Evolutionary conservation across 108 stramenopile species (phyloP), one percentile per base, ranked within the genome.

Genomic region (Nitzschia sp.): DNA sequence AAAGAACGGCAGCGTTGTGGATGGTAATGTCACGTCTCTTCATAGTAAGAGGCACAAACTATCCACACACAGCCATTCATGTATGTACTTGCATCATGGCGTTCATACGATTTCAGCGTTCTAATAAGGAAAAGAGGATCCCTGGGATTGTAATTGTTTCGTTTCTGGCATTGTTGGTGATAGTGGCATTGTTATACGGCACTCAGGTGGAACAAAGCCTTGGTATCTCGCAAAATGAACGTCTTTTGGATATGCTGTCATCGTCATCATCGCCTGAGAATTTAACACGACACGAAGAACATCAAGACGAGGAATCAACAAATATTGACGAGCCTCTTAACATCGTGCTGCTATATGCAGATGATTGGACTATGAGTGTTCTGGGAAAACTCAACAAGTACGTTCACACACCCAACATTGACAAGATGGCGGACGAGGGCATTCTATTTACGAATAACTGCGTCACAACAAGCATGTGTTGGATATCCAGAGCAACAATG

Each of bases 401-500:
- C 27, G 77, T 82, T n/a, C 34, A 78, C 1, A 82, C 82, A 2
- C 93, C 93, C 2, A 70, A 77, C 48, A 78, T 94, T 27, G 89
- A 90, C 61, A 63, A 61, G n/a, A 71, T 94, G 65, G 90, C 93
- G n/a, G 62, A 75, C 19, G 55, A 87, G 3, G 93, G 93, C 21
- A 75, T 94, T 13, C 62, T 86, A 27, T 94, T 94, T 46, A 72
- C 80, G 2, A 85, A 87, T 63, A 91, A 94, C 55, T 88, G 87
- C 64, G 93, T 94, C 31, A 94, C 93, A 46, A 94, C 93, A 11
- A 76, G 79, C 46, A 78, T 94, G 11, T 94, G 93, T 53, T 90
- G 88, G 93, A 82, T 89, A 2, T 82, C 79, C 17, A 55, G 93
- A 5, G 89, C 85, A 46, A 91, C 93, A 3, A 66, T 94, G 9